Conservation (phyloP, 371 early-diverging fungal species). For the Rhizopus sp. region DNA sequence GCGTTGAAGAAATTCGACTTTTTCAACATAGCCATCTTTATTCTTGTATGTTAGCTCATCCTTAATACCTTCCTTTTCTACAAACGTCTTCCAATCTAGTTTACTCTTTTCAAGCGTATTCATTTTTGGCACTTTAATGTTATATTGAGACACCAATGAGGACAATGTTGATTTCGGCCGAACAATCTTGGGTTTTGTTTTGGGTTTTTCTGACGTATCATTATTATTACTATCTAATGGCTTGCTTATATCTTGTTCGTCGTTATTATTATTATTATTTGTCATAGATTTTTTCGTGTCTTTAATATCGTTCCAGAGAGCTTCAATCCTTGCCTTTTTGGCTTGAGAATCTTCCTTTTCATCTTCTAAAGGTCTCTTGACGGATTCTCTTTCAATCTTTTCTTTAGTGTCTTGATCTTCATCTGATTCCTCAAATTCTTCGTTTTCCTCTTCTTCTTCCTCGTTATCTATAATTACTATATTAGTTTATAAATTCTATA, state of each 20-base stretch:
- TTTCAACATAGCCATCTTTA: slow-evolving; percentile 73
- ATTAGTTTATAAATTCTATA: background rate
- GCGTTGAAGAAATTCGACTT: slow-evolving; percentile 61
- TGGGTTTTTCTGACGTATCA: background rate
- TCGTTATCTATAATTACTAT: background rate
- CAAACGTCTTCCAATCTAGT: slow-evolving; percentile 70
- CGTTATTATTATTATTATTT: slow-evolving; percentile 3
- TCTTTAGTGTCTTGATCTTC: background rate
- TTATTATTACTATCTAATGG: background rate
- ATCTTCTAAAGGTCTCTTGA: slow-evolving; percentile 7
- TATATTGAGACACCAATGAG: slow-evolving; percentile 61
- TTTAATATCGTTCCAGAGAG: slow-evolving; percentile 53
- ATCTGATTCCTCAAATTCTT: slow-evolving; percentile 10
- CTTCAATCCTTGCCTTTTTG: slow-evolving; percentile 42
- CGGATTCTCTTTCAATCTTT: background rate
- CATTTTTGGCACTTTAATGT: slow-evolving; percentile 67
- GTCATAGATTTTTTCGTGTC: background rate
- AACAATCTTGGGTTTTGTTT: slow-evolving; percentile 1
- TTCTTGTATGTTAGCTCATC: slow-evolving; percentile 69
- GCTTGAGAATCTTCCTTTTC: slow-evolving; percentile 5
- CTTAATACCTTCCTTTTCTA: slow-evolving; percentile 65
- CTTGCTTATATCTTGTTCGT: background rate
- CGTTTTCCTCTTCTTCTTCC: background rate
- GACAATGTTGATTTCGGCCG: slow-evolving; percentile 56
- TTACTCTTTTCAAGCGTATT: slow-evolving; percentile 75